phyloP scores from a whole-genome alignment of 805 yeast species.

The Jamesozyma jinghongensis region DNA sequence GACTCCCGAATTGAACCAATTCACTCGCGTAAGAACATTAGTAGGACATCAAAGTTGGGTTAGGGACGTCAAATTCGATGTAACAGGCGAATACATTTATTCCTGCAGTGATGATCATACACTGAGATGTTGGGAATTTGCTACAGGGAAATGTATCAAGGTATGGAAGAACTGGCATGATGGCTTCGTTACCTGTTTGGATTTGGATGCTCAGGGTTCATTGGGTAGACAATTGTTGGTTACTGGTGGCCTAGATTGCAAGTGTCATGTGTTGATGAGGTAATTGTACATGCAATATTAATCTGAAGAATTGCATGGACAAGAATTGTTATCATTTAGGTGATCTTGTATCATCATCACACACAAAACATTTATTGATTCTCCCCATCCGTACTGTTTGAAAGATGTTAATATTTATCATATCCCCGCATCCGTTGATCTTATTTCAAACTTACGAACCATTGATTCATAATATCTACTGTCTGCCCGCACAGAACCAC shows the following conservation, averaged over 20 bases:
- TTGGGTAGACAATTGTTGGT: constrained; percentile 13
- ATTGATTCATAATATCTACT: too few relatives aligned
- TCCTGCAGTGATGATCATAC: constrained; percentile 75
- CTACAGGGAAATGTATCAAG: constrained; percentile 38
- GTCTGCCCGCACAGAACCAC: too few relatives aligned
- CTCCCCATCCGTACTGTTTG: too few relatives aligned
- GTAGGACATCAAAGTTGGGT: constrained; percentile 86
- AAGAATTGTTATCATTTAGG: too few relatives aligned
- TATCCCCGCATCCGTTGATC: too few relatives aligned
- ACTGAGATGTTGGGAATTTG: constrained; percentile 70
- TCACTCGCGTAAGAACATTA: constrained; percentile 46
- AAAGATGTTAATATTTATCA: too few relatives aligned
- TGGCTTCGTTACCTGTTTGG: constrained; percentile 63
- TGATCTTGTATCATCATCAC: too few relatives aligned
- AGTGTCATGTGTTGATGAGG: constrained; percentile 15
- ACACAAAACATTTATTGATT: too few relatives aligned
- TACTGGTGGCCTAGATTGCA: constrained; percentile 21
- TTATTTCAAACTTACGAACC: too few relatives aligned
- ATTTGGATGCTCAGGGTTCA: constrained; percentile 12
- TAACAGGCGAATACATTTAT: constrained; percentile 71
- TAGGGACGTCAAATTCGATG: constrained; percentile 38
- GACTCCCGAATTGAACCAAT: constrained; percentile 41
- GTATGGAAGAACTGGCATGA: constrained; percentile 53
- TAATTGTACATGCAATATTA: too few relatives aligned
- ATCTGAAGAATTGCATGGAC: too few relatives aligned